Evolutionary conservation across 1,284 basidiomycete species (phyloP).

Genomic region (Pyrrhoderma lamaoense): DNA sequence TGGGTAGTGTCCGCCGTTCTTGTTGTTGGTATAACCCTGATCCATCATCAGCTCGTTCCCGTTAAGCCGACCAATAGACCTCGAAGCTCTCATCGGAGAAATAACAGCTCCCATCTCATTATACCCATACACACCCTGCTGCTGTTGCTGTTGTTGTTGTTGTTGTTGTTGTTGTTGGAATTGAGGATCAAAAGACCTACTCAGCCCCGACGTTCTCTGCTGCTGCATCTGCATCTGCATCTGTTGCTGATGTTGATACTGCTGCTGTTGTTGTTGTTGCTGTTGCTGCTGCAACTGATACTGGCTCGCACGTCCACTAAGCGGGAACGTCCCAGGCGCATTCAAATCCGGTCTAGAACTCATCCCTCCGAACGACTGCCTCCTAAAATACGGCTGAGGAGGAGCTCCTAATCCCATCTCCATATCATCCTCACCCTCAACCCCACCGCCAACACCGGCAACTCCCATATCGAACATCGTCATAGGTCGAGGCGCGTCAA

Average conservation of each 20-base stretch:
- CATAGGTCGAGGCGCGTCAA: conserved; percentile 41
- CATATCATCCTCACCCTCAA: not conserved
- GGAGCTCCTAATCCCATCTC: conserved; percentile 35
- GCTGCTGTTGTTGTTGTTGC: not conserved
- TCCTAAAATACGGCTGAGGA: conserved; percentile 61
- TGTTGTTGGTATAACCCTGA: too few species aligned
- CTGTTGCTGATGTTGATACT: not conserved
- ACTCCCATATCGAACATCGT: conserved; percentile 58
- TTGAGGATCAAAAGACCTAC: conserved; percentile 7
- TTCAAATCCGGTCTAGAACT: conserved; percentile 46
- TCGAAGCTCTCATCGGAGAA: conserved; percentile 34
- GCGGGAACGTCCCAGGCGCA: conserved; percentile 39
- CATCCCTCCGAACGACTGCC: conserved; percentile 69
- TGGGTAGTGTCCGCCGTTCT: too few species aligned
- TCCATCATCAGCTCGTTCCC: too few species aligned
- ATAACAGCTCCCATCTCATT: conserved; percentile 4
- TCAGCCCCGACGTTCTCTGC: not conserved
- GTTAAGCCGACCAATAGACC: conserved; percentile 52
- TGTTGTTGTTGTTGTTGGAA: too few species aligned
- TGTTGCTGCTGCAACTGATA: not conserved
- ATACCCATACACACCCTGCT: conserved; percentile 56
- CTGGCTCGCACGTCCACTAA: conserved; percentile 24
- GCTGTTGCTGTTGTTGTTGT: conserved; percentile 14
- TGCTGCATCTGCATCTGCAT: too few species aligned
- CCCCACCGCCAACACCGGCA: conserved; percentile 21